phyloP scores from a whole-genome alignment of 1,284 basidiomycete genomes.

The Ustilago cynodontis region DNA sequence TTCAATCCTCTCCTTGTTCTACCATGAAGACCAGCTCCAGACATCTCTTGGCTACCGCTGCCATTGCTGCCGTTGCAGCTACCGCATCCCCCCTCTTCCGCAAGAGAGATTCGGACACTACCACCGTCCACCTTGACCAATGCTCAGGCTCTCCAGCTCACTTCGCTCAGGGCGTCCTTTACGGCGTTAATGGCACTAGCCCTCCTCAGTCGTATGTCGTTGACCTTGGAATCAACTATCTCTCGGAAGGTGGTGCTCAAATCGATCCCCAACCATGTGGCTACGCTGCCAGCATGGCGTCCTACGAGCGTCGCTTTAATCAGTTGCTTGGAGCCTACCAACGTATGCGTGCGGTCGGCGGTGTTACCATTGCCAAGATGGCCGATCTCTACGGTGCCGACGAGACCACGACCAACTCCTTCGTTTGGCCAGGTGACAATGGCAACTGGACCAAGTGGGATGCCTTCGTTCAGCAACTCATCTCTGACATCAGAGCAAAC shows the following conservation, averaged over 20 bases:
- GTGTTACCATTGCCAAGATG: slow-evolving; percentile 15
- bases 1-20: too few relatives aligned
- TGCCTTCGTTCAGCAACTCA: slow-evolving; percentile 21
- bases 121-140: slow-evolving; percentile 11
- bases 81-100: too few relatives aligned
- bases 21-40: too few relatives aligned
- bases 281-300: background rate
- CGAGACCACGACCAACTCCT: background rate
- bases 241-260: slow-evolving; percentile 21
- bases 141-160: slow-evolving; percentile 14
- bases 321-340: slow-evolving; percentile 10
- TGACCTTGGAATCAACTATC: slow-evolving; percentile 12
- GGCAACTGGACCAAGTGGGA: slow-evolving; percentile 23
- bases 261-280: slow-evolving; percentile 1
- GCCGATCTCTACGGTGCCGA: slow-evolving; percentile 25
- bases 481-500: slow-evolving; percentile 18
- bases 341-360: slow-evolving; percentile 5
- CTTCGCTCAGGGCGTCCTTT: slow-evolving; percentile 17
- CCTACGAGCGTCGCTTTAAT: slow-evolving; percentile 9
- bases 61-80: too few relatives aligned
- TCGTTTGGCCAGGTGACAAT: slow-evolving; percentile 21
- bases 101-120: too few relatives aligned
- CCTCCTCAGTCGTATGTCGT: slow-evolving; percentile 2
- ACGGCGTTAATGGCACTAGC: slow-evolving; percentile 16
- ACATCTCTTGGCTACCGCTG: too few relatives aligned